phyloP scores from a whole-genome alignment of 208 protist species.

The Wallacemonas rigidus region DNA sequence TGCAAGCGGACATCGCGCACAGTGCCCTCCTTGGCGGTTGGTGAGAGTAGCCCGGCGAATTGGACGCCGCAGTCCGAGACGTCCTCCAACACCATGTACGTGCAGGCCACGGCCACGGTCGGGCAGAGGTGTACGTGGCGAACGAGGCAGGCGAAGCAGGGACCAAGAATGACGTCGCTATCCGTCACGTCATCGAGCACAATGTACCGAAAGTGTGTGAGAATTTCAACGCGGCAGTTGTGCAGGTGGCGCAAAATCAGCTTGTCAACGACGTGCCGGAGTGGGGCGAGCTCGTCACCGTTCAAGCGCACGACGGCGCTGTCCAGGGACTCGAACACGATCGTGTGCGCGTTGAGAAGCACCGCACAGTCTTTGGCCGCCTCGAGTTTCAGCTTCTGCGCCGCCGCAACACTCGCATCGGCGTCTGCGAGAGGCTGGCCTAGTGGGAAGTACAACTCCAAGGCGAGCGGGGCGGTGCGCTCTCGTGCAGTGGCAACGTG shows the following conservation, averaged over 20 bases:
- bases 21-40: constrained; percentile 5
- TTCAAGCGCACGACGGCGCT: constrained; percentile 31
- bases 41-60: constrained; percentile 17
- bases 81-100: constrained; percentile 31
- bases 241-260: constrained; percentile 59
- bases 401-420: background rate
- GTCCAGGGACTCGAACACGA: constrained; percentile 42
- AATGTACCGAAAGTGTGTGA: constrained; percentile 57
- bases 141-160: constrained; percentile 54
- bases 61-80: constrained; percentile 27
- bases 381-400: background rate
- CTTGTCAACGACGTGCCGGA: constrained; percentile 37
- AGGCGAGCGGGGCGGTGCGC: constrained; percentile 7
- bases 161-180: constrained; percentile 59
- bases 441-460: background rate
- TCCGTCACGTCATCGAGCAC: constrained; percentile 46
- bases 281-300: constrained; percentile 31
- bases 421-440: background rate
- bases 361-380: constrained; percentile 20
- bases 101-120: constrained; percentile 41
- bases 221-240: constrained; percentile 51
- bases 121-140: constrained; percentile 44
- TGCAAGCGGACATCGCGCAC: constrained; percentile 20
- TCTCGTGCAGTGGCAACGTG: background rate
- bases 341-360: constrained; percentile 33